Percentiles rank a stretch among this genome's conserved stretches.
Conservation (phyloP, 768 basidiomycete genomes). For the Floccularia luteovirens region DNA sequence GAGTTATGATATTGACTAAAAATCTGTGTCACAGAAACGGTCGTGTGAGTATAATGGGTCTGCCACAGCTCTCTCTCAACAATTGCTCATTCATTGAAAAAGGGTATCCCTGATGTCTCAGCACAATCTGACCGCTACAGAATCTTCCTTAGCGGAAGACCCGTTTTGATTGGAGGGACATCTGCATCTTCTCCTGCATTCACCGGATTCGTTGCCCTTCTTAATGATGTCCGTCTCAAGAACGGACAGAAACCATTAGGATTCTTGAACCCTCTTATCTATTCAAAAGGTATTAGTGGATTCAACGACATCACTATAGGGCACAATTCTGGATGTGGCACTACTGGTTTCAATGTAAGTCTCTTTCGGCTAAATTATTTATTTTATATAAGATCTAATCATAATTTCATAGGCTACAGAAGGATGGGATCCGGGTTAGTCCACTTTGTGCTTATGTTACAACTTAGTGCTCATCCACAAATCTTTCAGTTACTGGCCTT, state of each 20-base stretch:
- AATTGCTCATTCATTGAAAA: neutral
- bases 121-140: conserved; percentile 45
- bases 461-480: neutral
- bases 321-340: conserved; percentile 48
- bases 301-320: conserved; percentile 55
- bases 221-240: conserved; percentile 50
- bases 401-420: neutral
- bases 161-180: conserved; percentile 43
- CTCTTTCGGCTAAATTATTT: neutral
- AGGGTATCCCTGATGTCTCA: conserved; percentile 50
- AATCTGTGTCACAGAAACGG: neutral
- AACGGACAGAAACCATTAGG: conserved; percentile 40
- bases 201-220: conserved; percentile 49
- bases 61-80: neutral
- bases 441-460: neutral
- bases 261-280: conserved; percentile 60
- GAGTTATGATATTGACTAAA: neutral
- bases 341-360: conserved; percentile 52
- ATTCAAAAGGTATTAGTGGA: conserved; percentile 26
- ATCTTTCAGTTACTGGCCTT: conserved; percentile 36
- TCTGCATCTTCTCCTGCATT: conserved; percentile 58
- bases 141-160: conserved; percentile 32
- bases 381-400: neutral
- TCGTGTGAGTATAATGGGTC: neutral
- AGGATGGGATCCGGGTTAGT: conserved; percentile 43